Conservation (phyloP, 495 filamentous ascomycete species). For the Filosporella fistucella region DNA sequence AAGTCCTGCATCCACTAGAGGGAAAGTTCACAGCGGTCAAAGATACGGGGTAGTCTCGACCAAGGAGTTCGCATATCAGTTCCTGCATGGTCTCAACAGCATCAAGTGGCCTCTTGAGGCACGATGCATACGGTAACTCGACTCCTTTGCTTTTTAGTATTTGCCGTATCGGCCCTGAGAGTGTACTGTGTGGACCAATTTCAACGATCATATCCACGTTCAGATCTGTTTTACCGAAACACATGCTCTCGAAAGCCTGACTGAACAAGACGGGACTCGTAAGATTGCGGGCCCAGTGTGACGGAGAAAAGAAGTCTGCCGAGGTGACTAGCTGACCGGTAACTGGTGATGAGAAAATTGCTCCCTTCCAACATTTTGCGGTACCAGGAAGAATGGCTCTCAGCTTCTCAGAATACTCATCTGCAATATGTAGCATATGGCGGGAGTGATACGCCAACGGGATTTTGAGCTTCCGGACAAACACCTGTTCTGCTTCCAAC, state of each 20-base stretch:
- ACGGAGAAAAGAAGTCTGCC: constrained; percentile 15
- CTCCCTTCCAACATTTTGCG: no score
- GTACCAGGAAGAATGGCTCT: constrained; percentile 1
- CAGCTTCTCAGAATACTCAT: constrained; percentile 32
- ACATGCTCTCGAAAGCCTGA: constrained; percentile 19
- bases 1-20: constrained; percentile 16
- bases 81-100: constrained; percentile 38
- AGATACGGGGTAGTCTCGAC: constrained; percentile 24
- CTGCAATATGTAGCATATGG: constrained; percentile 49
- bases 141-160: no score
- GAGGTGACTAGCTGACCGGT: constrained; percentile 21
- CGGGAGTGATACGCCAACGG: constrained; percentile 59
- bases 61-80: constrained; percentile 27
- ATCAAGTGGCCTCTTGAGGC: constrained; percentile 36
- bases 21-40: constrained; percentile 12
- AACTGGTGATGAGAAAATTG: constrained; percentile 35
- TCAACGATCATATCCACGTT: constrained; percentile 44
- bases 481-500: constrained; percentile 35
- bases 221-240: constrained; percentile 14
- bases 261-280: constrained; percentile 40
- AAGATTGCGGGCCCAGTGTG: constrained; percentile 43
- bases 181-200: constrained; percentile 62
- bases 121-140: constrained; percentile 33
- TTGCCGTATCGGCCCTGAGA: constrained; percentile 56
- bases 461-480: constrained; percentile 47